These are phyloP conservation scores for Ceratobasidium sp. DNA, from an alignment of 1,284 basidiomycete genomes.

Conservation along the genomic window DNA sequence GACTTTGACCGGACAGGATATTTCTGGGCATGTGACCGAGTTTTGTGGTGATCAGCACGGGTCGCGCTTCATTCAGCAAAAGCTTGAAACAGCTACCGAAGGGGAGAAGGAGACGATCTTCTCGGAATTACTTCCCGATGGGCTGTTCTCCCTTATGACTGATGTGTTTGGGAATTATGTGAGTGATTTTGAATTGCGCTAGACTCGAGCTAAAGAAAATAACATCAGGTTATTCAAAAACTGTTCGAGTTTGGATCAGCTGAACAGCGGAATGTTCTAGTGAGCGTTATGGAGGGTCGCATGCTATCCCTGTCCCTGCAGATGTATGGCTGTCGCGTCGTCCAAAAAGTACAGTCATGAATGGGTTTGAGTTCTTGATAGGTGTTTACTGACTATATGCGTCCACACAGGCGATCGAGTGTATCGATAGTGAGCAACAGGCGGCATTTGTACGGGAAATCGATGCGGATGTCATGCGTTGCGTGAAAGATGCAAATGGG, in stretches of 20 bases:
- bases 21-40: conserved; percentile 87
- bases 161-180: conserved; percentile 99
- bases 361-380: not conserved
- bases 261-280: conserved; percentile 75
- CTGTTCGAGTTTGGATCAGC: conserved; percentile 89
- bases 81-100: conserved; percentile 74
- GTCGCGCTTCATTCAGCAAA: conserved; percentile 88
- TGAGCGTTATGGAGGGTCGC: conserved; percentile 80
- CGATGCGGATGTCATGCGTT: conserved; percentile 81
- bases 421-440: conserved; percentile 80
- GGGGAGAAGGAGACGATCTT: conserved; percentile 87
- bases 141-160: conserved; percentile 81
- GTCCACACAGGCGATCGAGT: conserved; percentile 77
- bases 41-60: conserved; percentile 96
- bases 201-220: conserved; percentile 23
- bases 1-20: conserved; percentile 65
- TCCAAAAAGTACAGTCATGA: conserved; percentile 73
- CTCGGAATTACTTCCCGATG: conserved; percentile 84
- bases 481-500: conserved; percentile 92
- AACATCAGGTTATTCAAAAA: conserved; percentile 88
- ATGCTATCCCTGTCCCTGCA: conserved; percentile 83
- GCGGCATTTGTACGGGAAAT: conserved; percentile 78
- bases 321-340: conserved; percentile 96
- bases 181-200: conserved; percentile 46
- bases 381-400: conserved; percentile 29